Evolutionary conservation across 306 rosid genomes (phyloP), one percentile per base, ranked within the genome.

Genomic region (Coriaria nepalensis): DNA sequence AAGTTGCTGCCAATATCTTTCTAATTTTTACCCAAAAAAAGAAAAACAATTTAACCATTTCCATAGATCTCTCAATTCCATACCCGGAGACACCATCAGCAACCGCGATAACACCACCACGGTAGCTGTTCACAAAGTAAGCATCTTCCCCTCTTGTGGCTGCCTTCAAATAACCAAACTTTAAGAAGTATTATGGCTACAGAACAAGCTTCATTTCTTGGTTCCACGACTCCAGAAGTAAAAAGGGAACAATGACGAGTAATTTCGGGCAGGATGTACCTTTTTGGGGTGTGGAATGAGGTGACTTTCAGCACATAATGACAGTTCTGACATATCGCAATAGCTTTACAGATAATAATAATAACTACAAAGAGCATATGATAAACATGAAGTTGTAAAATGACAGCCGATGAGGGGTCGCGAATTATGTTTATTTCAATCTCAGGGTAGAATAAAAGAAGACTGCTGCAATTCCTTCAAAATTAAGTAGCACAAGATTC

Each of bases 61-160:
- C 57, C 32, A 52, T 40, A 58, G 37, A 60, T 43, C 5, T 29
- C 8, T 13, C 15, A 68, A 48, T 37, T 20, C 46, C 74, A 67
- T 84, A 90, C 98, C 93, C 95, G 49, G 95, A 90, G 50, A 90
- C 98, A 35, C 98, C 95, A 77, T 84, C 94, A 63, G 98, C 98
- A 54, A 90, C 83, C 59, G 87, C 76, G 75, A 85, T 71, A 65
- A 82, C 81, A 70, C 94, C 95, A 4, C 92, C 87, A 55, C 67
- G 54, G 59, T 79, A 69, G 74, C 62, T 45, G 73, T 81, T 85
- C 40, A 81, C 87, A 40, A 84, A 69, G 69, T 70, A 77, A 67
- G 95, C 95, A 75, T 90, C 98, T 74, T 90, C 98, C 62, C 95
- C 98, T 13, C 98, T 94, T 62, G 64, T 82, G 43, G 64, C 86